Evolutionary conservation across 139 green algal species (phyloP), one percentile per base, ranked within the genome.

Genomic region (Chlamydomonas asymmetrica): DNA sequence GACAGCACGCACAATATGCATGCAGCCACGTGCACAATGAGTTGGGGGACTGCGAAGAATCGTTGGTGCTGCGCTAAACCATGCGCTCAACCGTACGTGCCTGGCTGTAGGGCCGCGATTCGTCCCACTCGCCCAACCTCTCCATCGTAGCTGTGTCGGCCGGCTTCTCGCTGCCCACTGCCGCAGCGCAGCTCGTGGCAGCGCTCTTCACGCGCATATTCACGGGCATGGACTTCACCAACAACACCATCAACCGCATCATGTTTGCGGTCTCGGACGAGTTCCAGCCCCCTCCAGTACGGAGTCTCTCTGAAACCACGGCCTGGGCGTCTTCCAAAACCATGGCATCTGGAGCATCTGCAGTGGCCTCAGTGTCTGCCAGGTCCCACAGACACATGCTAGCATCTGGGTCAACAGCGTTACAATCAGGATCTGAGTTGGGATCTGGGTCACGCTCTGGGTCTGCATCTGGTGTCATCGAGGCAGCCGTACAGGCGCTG

Each of bases 121-220:
- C 63, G 0, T 37, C 73, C 10, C n/a, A n/a, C 10, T 45, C 50
- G 63, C 73, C 73, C 29, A 73, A 66, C 35, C 62, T 83, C 73
- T 81, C 79, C 69, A 86, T 89, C 41, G 80, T 89, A 4, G 70
- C 82, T 23, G 76, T 89, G 38, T 66, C 84, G 6, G 62, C 79
- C 2, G 84, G 76, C 50, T 79, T 89, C 16, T 85, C 76, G 56
- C 68, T 89, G 37, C 84, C 84, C 5, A 67, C 71, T 57, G 76
- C 60, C 66, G 80, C 80, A 0, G 84, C 76, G 0, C 84, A 89
- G 54, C 63, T 86, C 2, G 77, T 89, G 65, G 75, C 75, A 5
- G 84, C 80, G 4, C 67, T 89, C 5, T 86, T 89, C 68, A 80
- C 69, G n/a, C 80, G 80, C 64, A 79, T 84, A 41, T 63, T 84